phyloP scores from a whole-genome alignment of 805 yeast genomes.

The Cyberlindnera subsufficiens region DNA sequence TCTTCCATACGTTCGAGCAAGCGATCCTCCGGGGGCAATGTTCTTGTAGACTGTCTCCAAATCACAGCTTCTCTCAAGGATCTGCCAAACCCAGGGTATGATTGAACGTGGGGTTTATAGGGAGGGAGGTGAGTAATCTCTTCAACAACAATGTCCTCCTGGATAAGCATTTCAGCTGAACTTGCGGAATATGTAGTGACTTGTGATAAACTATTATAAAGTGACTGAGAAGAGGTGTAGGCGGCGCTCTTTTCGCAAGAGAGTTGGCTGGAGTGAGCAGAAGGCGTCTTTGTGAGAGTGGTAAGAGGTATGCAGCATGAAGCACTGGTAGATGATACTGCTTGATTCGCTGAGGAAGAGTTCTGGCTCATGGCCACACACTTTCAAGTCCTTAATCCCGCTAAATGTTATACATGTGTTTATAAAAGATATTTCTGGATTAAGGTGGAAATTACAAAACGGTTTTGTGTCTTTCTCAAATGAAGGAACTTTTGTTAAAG shows the following conservation, averaged over 20 bases:
- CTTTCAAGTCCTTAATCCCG: too few species aligned
- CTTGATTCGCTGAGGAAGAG: too few species aligned
- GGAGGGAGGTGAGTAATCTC: conserved; percentile 19
- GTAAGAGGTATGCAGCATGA: not conserved
- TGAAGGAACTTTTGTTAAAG: not conserved
- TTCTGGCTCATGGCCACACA: too few species aligned
- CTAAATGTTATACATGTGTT: too few species aligned
- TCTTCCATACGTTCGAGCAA: conserved; percentile 30
- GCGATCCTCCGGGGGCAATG: conserved; percentile 22
- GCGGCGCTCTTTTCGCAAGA: too few species aligned
- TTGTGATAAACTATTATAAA: too few species aligned
- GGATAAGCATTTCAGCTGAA: too few species aligned
- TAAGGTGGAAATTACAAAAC: not conserved
- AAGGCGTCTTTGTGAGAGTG: not conserved
- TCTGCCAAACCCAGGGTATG: conserved; percentile 13
- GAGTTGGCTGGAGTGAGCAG: too few species aligned
- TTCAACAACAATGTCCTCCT: conserved; percentile 1
- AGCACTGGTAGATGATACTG: too few species aligned
- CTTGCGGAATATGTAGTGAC: too few species aligned
- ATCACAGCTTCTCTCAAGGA: conserved; percentile 24
- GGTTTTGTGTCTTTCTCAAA: not conserved
- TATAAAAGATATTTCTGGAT: too few species aligned
- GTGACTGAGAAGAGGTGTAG: too few species aligned
- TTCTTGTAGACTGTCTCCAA: conserved; percentile 24
- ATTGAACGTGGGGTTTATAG: conserved; percentile 7